Percentiles rank a stretch among this genome's conserved stretches.
phyloP scores from a whole-genome alignment of 2,329 filamentous ascomycete genomes.

The Hortaea werneckii region DNA sequence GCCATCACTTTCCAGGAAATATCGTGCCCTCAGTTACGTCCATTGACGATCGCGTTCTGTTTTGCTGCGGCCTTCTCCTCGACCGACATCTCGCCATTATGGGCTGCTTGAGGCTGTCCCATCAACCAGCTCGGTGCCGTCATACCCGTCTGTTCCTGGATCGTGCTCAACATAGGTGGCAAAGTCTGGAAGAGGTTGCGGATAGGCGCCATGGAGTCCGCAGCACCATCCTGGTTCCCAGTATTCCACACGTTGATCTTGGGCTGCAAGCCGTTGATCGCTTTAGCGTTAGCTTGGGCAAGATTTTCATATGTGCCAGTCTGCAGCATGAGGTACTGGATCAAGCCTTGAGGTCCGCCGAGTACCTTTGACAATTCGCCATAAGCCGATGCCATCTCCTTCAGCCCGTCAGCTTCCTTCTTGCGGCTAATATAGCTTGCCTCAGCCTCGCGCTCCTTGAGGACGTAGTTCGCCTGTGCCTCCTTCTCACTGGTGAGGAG shows the following conservation, averaged over 20 bases:
- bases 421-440: slow-evolving; percentile 51
- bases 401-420: slow-evolving; percentile 66
- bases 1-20: background rate
- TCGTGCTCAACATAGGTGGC: slow-evolving; percentile 72
- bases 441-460: slow-evolving; percentile 31
- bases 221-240: slow-evolving; percentile 42
- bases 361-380: slow-evolving; percentile 59
- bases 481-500: slow-evolving; percentile 35
- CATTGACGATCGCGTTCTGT: slow-evolving; percentile 8
- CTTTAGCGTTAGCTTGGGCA: slow-evolving; percentile 66
- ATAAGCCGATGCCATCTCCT: slow-evolving; percentile 74
- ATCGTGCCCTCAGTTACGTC: background rate
- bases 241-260: slow-evolving; percentile 93
- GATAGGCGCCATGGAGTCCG: slow-evolving; percentile 43
- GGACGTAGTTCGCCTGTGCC: slow-evolving; percentile 50
- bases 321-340: slow-evolving; percentile 84
- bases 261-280: slow-evolving; percentile 66
- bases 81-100: slow-evolving; percentile 10
- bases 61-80: slow-evolving; percentile 12
- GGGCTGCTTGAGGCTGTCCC: slow-evolving; percentile 39
- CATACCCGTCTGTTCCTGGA: slow-evolving; percentile 83
- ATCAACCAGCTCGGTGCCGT: slow-evolving; percentile 62
- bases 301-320: slow-evolving; percentile 68
- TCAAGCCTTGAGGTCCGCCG: slow-evolving; percentile 65
- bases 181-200: slow-evolving; percentile 67